phyloP scores from a whole-genome alignment of 2,329 filamentous ascomycete genomes.

The Hymenotorrendiella dingleyae region DNA sequence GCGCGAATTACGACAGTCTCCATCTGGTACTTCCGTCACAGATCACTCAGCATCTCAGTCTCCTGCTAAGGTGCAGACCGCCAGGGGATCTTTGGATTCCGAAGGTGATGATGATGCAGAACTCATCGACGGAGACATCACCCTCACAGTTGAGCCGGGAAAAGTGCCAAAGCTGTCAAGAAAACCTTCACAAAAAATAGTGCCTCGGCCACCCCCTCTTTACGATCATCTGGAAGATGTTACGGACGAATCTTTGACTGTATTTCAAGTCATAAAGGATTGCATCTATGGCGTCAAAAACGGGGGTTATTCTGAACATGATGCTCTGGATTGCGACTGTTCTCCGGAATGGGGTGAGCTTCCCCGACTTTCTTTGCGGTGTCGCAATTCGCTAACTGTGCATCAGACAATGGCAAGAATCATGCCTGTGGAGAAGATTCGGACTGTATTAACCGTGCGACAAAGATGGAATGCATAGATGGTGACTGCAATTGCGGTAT shows the following conservation, averaged over 20 bases:
- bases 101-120: constrained; percentile 41
- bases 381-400: constrained; percentile 29
- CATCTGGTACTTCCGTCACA: constrained; percentile 21
- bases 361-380: constrained; percentile 1
- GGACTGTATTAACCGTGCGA: constrained; percentile 96
- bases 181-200: constrained; percentile 65
- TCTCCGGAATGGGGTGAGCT: constrained; percentile 88
- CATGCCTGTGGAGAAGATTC: constrained; percentile 91
- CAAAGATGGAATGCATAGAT: constrained; percentile 89
- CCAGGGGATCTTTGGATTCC: constrained; percentile 28
- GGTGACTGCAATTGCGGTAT: constrained; percentile 81
- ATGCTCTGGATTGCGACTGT: constrained; percentile 90
- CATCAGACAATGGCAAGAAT: constrained; percentile 58
- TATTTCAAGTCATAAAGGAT: constrained; percentile 75
- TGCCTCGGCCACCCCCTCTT: constrained; percentile 56
- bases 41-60: constrained; percentile 23
- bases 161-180: constrained; percentile 66
- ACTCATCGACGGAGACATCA: constrained; percentile 53
- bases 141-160: constrained; percentile 57
- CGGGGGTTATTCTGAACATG: constrained; percentile 86
- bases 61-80: constrained; percentile 20
- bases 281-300: constrained; percentile 90
- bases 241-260: constrained; percentile 66
- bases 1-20: constrained; percentile 19
- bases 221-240: constrained; percentile 73